Conservation (phyloP, 257 asterid species). For the Eustoma russellianum region DNA sequence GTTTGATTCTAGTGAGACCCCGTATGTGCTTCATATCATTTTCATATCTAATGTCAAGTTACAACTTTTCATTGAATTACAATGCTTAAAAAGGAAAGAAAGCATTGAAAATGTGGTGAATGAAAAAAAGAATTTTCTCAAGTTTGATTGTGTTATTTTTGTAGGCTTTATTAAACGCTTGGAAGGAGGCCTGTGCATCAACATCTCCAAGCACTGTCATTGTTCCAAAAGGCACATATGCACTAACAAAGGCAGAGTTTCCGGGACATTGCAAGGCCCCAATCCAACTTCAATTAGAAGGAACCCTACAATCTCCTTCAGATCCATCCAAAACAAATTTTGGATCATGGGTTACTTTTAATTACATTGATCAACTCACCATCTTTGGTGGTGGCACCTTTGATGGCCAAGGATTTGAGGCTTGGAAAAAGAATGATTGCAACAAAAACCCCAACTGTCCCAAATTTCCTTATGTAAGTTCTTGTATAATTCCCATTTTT, state of each 20-base stretch:
- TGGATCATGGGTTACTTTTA: constrained; percentile 13
- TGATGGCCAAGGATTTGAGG: constrained; percentile 34
- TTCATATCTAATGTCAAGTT: no score
- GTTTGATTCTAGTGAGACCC: no score
- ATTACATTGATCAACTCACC: constrained; percentile 26
- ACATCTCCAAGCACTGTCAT: constrained; percentile 12
- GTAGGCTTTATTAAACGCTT: constrained; percentile 36
- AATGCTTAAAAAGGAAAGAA: background rate
- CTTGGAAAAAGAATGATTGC: constrained; percentile 45
- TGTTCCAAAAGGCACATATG: constrained; percentile 30
- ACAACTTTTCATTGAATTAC: background rate
- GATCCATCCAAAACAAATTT: constrained; percentile 4
- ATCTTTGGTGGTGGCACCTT: constrained; percentile 37
- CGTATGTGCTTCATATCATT: no score
- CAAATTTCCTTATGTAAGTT: constrained; percentile 21
- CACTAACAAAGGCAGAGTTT: constrained; percentile 12
- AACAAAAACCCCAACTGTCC: constrained; percentile 14
- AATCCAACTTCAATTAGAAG: constrained; percentile 26
- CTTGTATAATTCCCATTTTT: background rate
- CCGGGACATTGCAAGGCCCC: constrained; percentile 24
- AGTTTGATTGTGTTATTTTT: no score
- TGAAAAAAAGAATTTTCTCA: no score
- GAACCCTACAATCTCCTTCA: constrained; percentile 26
- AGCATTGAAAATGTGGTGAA: no score
- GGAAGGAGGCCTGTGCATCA: constrained; percentile 26